Conservation (phyloP, 768 basidiomycete genomes). For the Daedaleopsis sinensis region DNA sequence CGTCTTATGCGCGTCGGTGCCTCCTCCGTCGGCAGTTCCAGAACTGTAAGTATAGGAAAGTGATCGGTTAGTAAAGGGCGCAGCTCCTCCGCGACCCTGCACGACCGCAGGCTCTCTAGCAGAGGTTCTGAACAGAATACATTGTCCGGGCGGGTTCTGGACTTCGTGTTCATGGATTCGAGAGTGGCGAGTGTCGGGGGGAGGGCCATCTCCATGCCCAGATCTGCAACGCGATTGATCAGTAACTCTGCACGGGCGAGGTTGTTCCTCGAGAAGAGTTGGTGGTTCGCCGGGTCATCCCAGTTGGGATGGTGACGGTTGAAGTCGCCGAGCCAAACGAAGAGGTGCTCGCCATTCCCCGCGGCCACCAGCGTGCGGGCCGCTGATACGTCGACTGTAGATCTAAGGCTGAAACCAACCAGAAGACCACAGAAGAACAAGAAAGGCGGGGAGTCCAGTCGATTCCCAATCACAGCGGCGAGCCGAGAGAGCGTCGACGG, state of each 20-base stretch:
- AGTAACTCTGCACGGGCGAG: conserved; percentile 22
- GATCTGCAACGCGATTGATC: no score
- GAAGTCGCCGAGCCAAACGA: conserved; percentile 36
- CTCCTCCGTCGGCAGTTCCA: no score
- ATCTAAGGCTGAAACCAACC: no score
- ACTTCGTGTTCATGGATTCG: conserved; percentile 29
- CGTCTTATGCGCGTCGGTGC: no score
- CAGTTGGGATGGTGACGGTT: conserved; percentile 43
- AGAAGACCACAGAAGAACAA: no score
- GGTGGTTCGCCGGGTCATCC: conserved; percentile 36
- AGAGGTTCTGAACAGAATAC: conserved; percentile 36
- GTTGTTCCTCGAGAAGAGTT: conserved; percentile 38
- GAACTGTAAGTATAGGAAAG: conserved; percentile 40
- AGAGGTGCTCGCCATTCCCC: conserved; percentile 9
- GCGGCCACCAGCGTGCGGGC: no score
- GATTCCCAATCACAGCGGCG: no score
- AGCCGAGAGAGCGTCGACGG: no score
- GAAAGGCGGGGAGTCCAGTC: no score
- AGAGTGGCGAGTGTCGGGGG: conserved; percentile 40
- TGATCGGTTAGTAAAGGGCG: conserved; percentile 40
- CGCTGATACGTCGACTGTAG: no score
- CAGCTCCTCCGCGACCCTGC: conserved; percentile 24
- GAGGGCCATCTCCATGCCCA: conserved; percentile 40
- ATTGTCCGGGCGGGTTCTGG: conserved; percentile 46
- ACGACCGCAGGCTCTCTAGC: conserved; percentile 31